phyloP scores from a whole-genome alignment of 2,329 filamentous ascomycete genomes.

The Colletotrichum euphorbiae region DNA sequence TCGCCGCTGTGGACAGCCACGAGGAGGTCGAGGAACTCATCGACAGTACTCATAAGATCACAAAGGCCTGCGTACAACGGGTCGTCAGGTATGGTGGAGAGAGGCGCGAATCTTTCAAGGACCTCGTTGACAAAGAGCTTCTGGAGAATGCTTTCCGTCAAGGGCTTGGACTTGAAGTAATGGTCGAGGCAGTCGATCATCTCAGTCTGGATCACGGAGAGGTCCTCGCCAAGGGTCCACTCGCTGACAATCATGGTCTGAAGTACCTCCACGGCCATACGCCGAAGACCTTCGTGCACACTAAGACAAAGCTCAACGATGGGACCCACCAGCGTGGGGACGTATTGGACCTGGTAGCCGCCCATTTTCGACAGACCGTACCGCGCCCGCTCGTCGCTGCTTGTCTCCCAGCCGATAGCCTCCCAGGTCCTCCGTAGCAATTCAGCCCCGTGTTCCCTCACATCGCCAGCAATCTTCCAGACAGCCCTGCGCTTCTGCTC shows the following conservation, averaged over 20 bases:
- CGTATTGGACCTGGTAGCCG: constrained; percentile 98
- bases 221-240: constrained; percentile 94
- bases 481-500: constrained; percentile 96
- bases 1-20: constrained; percentile 89
- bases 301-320: constrained; percentile 95
- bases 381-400: constrained; percentile 78
- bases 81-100: constrained; percentile 75
- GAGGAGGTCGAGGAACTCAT: constrained; percentile 90
- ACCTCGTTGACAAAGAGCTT: constrained; percentile 93
- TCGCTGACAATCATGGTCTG: constrained; percentile 99
- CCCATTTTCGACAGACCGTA: constrained; percentile 89
- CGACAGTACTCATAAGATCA: constrained; percentile 84
- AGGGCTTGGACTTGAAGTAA: constrained; percentile 88
- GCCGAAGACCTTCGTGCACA: constrained; percentile 90
- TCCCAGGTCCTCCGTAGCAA: constrained; percentile 90
- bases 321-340: constrained; percentile 88
- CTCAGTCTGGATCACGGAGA: constrained; percentile 92
- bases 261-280: constrained; percentile 90
- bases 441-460: constrained; percentile 90
- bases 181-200: constrained; percentile 94
- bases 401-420: constrained; percentile 95
- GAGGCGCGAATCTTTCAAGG: constrained; percentile 80
- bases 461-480: constrained; percentile 98
- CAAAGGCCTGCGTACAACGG: constrained; percentile 80
- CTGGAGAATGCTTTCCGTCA: constrained; percentile 90